phyloP scores from a whole-genome alignment of 805 yeast species.

The Candida vaughaniae region DNA sequence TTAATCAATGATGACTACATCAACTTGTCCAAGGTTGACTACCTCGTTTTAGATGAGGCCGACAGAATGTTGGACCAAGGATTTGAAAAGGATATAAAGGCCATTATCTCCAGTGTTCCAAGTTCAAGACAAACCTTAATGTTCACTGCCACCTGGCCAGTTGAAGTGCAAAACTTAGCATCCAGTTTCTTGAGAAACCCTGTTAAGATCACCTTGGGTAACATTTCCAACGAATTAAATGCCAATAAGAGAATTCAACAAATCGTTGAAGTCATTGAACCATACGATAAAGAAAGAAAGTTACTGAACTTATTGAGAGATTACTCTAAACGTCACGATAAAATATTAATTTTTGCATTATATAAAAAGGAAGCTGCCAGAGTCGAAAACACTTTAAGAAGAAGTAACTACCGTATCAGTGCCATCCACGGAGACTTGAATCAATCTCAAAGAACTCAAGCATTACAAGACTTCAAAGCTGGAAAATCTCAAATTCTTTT shows the following conservation, averaged over 20 bases:
- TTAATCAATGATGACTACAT: conserved; percentile 85
- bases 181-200: conserved; percentile 77
- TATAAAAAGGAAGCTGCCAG: conserved; percentile 96
- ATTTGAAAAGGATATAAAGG: conserved; percentile 92
- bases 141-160: conserved; percentile 99
- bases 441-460: conserved; percentile 88
- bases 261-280: conserved; percentile 83
- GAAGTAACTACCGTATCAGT: conserved; percentile 77
- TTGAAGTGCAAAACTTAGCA: conserved; percentile 93
- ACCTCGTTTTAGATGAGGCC: conserved; percentile 93
- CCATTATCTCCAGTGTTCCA: conserved; percentile 63
- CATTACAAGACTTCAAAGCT: conserved; percentile 78
- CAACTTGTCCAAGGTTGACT: conserved; percentile 63
- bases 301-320: conserved; percentile 68
- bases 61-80: conserved; percentile 99
- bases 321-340: conserved; percentile 71
- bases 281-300: conserved; percentile 74
- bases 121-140: conserved; percentile 80
- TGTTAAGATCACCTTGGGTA: conserved; percentile 90
- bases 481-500: conserved; percentile 75
- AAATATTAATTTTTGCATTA: conserved; percentile 86
- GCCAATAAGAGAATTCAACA: conserved; percentile 95
- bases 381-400: conserved; percentile 70
- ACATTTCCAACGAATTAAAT: conserved; percentile 79
- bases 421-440: conserved; percentile 96